Base-by-base conservation (phyloP, 371 early-diverging fungal genomes). In the Syncephalastrum monosporum region DNA sequence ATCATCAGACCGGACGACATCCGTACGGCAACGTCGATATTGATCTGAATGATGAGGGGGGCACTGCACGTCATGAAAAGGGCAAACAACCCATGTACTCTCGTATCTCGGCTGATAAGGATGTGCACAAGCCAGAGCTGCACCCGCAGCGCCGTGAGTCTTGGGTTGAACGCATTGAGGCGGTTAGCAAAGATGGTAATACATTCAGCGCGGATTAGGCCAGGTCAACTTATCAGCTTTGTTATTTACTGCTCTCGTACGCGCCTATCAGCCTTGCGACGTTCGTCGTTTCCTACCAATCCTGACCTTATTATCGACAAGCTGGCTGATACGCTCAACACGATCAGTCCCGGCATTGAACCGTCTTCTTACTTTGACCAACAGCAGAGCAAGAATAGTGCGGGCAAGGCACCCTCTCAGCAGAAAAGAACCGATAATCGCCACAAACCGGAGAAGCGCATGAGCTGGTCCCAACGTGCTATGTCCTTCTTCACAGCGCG, bases 121-220 rank as follows among this genome's bases (percentile, higher is more conserved):
- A 46, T 6, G 16, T 33, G 47, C 45, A 29, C 41, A 48, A 56
- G 33, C 33, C 17, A 47, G 21, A 47, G 42, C 42, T 14, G 16
- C 52, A 52, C 13, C 52, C 42, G 14, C 52, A 21, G 21, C 56
- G 41, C 12, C 46, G 50, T 17, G 55, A 55, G 33, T 50, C 55
- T 1, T 60, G 55, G 42, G 24, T 54, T 6, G 50, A 55, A 10
- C 16, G 44, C 16, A 17, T 60, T 17, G 55, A 60, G 33, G 47
- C 27, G 15, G 60, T 44, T 12, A 49, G 55, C 24, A 55, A 45
- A 60, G 48, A 60, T 55, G 48, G 60, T 60, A 60, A 57, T 45
- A 0, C 38, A 50, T 38, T 27, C 5, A 25, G 23, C 14, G 27
- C 2, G 2, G 38, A 33, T 12, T 6, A 33, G 21, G 21, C 21